These are phyloP conservation scores for Kodamaea nitidulidarum DNA, from an alignment of 805 yeast genomes.

Conservation along the genomic window DNA sequence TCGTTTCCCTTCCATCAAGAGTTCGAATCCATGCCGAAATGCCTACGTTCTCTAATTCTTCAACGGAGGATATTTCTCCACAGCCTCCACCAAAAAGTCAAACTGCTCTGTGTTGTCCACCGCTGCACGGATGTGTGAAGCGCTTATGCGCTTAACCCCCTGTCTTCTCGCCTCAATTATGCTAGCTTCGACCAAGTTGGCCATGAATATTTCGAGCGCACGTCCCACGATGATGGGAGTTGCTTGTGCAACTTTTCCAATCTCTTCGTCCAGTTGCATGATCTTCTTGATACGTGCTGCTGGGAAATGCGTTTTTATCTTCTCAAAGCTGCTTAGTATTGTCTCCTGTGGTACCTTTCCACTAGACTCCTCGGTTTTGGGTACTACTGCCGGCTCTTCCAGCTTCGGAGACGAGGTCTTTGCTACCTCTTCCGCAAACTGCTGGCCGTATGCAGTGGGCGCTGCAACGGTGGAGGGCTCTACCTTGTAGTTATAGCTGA, in stretches of 20 bases:
- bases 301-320: constrained; percentile 78
- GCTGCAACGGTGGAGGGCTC: constrained; percentile 3
- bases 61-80: constrained; percentile 54
- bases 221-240: constrained; percentile 98
- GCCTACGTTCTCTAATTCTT: constrained; percentile 14
- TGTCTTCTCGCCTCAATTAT: constrained; percentile 69
- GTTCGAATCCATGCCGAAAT: too few species aligned
- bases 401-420: constrained; percentile 5
- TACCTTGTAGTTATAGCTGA: constrained; percentile 12
- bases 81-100: constrained; percentile 83
- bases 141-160: constrained; percentile 77
- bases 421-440: constrained; percentile 8
- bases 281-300: constrained; percentile 92
- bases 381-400: background rate
- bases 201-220: constrained; percentile 88
- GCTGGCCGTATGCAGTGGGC: constrained; percentile 6
- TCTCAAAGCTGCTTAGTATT: constrained; percentile 37
- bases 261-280: constrained; percentile 97
- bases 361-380: background rate
- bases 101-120: constrained; percentile 84
- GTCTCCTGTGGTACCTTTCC: constrained; percentile 28
- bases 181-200: constrained; percentile 81
- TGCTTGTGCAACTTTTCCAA: constrained; percentile 97
- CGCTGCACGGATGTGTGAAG: constrained; percentile 79
- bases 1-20: too few species aligned